phyloP scores from a whole-genome alignment of 148 eudicot species.

The Amaranthus hypochondriacus region DNA sequence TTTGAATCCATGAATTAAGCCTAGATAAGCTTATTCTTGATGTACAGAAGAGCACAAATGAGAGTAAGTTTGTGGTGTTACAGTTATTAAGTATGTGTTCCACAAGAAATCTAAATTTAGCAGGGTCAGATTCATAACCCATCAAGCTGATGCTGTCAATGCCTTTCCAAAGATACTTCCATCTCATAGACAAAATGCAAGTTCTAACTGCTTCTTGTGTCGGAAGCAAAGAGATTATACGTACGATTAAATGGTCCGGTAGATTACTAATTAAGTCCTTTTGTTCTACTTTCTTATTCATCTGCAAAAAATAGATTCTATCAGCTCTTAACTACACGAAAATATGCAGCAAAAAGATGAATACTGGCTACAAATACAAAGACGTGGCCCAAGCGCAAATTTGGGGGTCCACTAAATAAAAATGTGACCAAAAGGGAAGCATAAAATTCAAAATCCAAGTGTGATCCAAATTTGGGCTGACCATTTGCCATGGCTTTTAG shows the following conservation, averaged over 20 bases:
- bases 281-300: not conserved
- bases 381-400: too few species aligned
- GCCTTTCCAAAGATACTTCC: conserved; percentile 13
- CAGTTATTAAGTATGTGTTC: conserved; percentile 15
- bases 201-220: conserved; percentile 8
- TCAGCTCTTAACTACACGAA: too few species aligned
- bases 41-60: not conserved
- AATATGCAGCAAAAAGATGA: too few species aligned
- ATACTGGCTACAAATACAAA: too few species aligned
- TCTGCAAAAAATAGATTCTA: too few species aligned
- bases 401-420: too few species aligned
- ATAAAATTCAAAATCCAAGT: too few species aligned
- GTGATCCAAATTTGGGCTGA: too few species aligned
- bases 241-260: conserved; percentile 6
- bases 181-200: conserved; percentile 15
- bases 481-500: too few species aligned
- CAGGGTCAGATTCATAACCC: not conserved
- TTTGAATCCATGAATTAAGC: not conserved
- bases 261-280: not conserved
- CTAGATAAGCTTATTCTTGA: not conserved
- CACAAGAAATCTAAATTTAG: conserved; percentile 6
- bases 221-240: conserved; percentile 1
- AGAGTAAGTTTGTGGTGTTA: not conserved
- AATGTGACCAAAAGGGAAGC: too few species aligned
- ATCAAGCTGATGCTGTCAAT: not conserved